These are phyloP conservation scores for Fusarium pilosicola DNA, from an alignment of 2,329 filamentous ascomycete species.

Conservation along the genomic window DNA sequence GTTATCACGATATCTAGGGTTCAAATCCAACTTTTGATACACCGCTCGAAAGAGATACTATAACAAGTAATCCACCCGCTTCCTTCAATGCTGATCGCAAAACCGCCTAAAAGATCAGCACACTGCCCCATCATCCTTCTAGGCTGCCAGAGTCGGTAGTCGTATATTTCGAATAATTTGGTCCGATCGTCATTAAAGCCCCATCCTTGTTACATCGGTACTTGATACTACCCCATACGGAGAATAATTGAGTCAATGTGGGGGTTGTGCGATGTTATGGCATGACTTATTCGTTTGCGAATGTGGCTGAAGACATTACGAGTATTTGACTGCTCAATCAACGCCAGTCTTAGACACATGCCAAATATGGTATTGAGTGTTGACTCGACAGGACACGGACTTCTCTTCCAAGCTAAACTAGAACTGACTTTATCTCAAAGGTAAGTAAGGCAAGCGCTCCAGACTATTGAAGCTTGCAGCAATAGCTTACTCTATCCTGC, in stretches of 20 bases:
- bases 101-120: neutral
- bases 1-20: neutral
- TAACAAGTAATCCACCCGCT: neutral
- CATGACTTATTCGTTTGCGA: neutral
- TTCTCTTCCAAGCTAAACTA: rapidly evolving
- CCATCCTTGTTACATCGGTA: neutral
- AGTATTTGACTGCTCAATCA: rapidly evolving
- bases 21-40: neutral
- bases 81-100: neutral
- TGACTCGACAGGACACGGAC: too few relatives aligned
- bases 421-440: neutral
- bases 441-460: rapidly evolving
- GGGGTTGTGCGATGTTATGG: rapidly evolving
- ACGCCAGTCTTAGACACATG: neutral
- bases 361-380: neutral
- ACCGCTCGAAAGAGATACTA: neutral
- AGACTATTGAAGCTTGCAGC: neutral
- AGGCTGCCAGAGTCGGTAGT: neutral
- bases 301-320: neutral
- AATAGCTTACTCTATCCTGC: neutral
- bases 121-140: neutral
- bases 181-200: neutral
- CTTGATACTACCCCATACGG: neutral
- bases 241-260: neutral
- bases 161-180: neutral